A percentile compares a stretch with the other conserved stretches of the same genome.
Evolutionary conservation across 192 early-diverging fungal species (phyloP).

Genomic region (Rhizophagus prolifer): DNA sequence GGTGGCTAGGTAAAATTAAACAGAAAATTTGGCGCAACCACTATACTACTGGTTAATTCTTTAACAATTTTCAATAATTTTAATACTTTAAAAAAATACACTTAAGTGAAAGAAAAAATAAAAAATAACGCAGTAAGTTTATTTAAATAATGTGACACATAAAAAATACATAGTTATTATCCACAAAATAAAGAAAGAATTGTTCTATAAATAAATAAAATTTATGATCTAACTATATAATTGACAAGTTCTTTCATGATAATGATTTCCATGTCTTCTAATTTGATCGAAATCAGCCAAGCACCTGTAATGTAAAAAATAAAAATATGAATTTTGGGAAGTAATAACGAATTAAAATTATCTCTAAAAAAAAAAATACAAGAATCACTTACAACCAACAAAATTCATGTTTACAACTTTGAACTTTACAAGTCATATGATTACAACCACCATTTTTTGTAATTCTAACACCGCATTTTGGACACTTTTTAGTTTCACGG

Average conservation of each 20-base stretch:
- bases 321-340: not conserved
- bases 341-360: not conserved
- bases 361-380: not conserved
- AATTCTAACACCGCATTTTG: conserved; percentile 22
- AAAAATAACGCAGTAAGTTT: too few species aligned
- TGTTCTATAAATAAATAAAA: too few species aligned
- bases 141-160: too few species aligned
- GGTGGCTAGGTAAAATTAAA: too few species aligned
- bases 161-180: too few species aligned
- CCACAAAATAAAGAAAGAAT: not conserved
- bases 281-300: conserved; percentile 11
- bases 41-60: too few species aligned
- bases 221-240: not conserved
- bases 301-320: not conserved
- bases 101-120: too few species aligned
- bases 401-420: conserved; percentile 22
- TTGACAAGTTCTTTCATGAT: not conserved
- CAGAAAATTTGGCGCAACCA: too few species aligned
- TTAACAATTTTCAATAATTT: too few species aligned
- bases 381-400: conserved; percentile 23
- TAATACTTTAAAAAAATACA: too few species aligned
- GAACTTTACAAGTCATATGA: conserved; percentile 25
- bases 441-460: conserved; percentile 25
- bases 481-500: conserved; percentile 17
- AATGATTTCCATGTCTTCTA: conserved; percentile 5